A percentile compares a stretch with the other conserved stretches of the same genome.
These are phyloP conservation scores for Albizia julibrissin DNA, from an alignment of 306 rosid genomes.

Conservation along the genomic window DNA sequence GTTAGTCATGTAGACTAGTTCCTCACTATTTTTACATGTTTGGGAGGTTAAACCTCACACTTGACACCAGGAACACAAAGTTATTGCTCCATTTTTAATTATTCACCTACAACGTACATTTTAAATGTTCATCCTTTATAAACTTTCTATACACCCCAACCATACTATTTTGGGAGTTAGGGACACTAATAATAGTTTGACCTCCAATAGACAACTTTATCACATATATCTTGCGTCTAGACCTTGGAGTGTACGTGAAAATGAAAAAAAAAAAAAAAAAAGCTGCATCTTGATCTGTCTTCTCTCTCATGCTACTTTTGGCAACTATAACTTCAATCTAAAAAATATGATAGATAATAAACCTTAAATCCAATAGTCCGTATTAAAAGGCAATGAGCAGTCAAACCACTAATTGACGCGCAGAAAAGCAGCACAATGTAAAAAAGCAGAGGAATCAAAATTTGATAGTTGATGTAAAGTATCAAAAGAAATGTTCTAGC, in stretches of 20 bases:
- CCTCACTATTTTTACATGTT: not conserved
- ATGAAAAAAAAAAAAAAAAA: not conserved
- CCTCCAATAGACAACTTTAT: not conserved
- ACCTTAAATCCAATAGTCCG: conserved; percentile 41
- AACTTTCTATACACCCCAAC: not conserved
- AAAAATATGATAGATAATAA: conserved; percentile 6
- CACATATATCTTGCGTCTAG: not conserved
- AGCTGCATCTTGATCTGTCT: not conserved
- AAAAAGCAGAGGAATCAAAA: conserved; percentile 2
- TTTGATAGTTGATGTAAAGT: not conserved
- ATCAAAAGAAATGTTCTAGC: not conserved
- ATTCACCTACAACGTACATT: not conserved
- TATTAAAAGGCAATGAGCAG: conserved; percentile 45
- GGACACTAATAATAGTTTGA: not conserved
- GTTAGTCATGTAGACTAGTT: not conserved
- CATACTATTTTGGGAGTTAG: not conserved
- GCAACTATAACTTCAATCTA: conserved; percentile 14
- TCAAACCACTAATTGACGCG: not conserved
- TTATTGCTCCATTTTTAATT: not conserved
- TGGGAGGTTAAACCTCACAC: not conserved
- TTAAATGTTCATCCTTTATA: not conserved
- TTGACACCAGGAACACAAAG: not conserved
- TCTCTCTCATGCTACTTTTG: not conserved
- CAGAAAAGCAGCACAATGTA: not conserved
- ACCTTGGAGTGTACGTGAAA: not conserved